Conservation (phyloP, 2,329 filamentous ascomycete genomes). For the Neocatenulostroma microsporum region DNA sequence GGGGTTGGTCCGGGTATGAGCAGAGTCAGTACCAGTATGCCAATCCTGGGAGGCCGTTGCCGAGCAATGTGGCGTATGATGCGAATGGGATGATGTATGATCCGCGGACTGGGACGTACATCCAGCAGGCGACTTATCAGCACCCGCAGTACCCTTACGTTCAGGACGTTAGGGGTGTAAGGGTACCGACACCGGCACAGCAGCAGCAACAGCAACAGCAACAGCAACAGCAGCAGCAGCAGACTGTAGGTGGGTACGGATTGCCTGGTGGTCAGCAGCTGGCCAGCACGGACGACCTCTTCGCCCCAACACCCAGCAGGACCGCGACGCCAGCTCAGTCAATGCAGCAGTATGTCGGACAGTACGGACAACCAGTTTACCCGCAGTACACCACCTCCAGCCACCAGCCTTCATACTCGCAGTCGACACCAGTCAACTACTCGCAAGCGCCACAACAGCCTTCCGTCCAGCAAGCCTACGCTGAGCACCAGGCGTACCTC, state of each 20-base stretch:
- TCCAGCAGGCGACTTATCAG: slow-evolving; percentile 17
- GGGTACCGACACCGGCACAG: slow-evolving; percentile 20
- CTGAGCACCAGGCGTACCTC: slow-evolving; percentile 26
- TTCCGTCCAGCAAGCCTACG: slow-evolving; percentile 17
- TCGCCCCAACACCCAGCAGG: slow-evolving; percentile 15
- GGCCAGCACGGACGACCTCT: slow-evolving; percentile 20
- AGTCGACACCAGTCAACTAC: slow-evolving; percentile 5
- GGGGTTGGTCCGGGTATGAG: slow-evolving; percentile 18
- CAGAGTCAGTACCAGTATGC: slow-evolving; percentile 24
- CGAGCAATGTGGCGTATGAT: slow-evolving; percentile 26
- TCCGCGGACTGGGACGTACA: slow-evolving; percentile 21
- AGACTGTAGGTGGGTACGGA: slow-evolving; percentile 25
- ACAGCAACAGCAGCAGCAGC: slow-evolving; percentile 11
- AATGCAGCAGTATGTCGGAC: slow-evolving; percentile 22
- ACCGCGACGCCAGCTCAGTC: slow-evolving; percentile 19
- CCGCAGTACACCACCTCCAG: slow-evolving; percentile 15
- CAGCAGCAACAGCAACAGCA: slow-evolving; percentile 10
- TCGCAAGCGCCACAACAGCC: slow-evolving; percentile 15
- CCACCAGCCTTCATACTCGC: slow-evolving; percentile 5
- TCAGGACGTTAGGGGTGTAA: slow-evolving; percentile 20
- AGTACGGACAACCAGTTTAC: slow-evolving; percentile 19
- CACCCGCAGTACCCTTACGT: slow-evolving; percentile 21
- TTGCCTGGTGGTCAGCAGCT: slow-evolving; percentile 24
- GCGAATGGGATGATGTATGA: slow-evolving; percentile 22
- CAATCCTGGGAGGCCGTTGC: slow-evolving; percentile 21